A percentile compares a stretch with the other conserved stretches of the same genome.
phyloP scores from a whole-genome alignment of 2,329 filamentous ascomycete species.

The Colletotrichum cordylinicola region DNA sequence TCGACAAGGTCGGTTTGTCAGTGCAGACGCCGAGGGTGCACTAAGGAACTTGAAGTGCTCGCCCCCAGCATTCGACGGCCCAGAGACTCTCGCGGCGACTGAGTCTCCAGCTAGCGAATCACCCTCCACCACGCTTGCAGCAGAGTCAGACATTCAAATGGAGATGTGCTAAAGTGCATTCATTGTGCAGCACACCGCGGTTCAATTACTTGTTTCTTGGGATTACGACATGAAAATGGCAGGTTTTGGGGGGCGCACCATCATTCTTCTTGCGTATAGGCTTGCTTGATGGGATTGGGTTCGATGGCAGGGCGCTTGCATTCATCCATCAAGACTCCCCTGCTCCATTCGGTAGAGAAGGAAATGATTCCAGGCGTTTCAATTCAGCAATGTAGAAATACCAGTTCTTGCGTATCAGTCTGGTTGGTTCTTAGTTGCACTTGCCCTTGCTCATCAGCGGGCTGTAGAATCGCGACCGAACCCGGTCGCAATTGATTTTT shows the following conservation, averaged over 20 bases:
- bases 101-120: conserved; percentile 43
- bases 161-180: conserved; percentile 38
- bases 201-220: not conserved
- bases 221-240: not conserved
- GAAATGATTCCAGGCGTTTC: not conserved
- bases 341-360: not conserved
- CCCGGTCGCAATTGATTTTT: not conserved
- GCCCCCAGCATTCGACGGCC: conserved; percentile 64
- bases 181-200: not conserved
- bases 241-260: not conserved
- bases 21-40: conserved; percentile 57
- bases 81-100: conserved; percentile 52
- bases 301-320: not conserved
- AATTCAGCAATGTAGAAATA: not conserved
- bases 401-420: not conserved
- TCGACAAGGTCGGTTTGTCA: conserved; percentile 67
- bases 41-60: conserved; percentile 63
- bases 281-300: conserved; percentile 3
- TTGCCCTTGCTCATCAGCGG: not conserved
- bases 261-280: not conserved
- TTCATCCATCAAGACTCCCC: not conserved
- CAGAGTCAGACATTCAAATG: conserved; percentile 34
- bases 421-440: not conserved
- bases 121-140: not conserved
- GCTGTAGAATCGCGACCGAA: not conserved